phyloP scores from a whole-genome alignment of 202 grass and related monocot genomes.

The Zoysia matrella region DNA sequence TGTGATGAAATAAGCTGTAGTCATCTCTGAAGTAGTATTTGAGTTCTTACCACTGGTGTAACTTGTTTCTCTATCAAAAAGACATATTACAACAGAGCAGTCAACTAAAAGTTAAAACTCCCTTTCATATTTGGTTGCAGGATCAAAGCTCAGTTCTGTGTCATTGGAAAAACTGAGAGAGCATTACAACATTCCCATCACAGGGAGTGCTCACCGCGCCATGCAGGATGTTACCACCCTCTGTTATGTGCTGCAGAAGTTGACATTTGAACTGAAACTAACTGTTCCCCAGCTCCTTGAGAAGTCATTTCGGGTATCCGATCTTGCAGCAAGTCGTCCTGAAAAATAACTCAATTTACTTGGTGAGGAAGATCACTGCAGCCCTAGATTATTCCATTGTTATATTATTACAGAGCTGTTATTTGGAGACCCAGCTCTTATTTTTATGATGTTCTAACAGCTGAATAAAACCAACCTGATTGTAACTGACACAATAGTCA shows the following conservation, averaged over 20 bases:
- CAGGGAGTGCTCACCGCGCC: conserved; percentile 69
- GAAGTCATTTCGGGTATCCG: conserved; percentile 60
- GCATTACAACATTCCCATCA: conserved; percentile 61
- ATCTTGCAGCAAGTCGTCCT: conserved; percentile 36
- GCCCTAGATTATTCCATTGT: conserved; percentile 28
- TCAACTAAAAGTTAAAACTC: no score
- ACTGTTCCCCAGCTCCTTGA: conserved; percentile 69
- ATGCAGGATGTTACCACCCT: conserved; percentile 80
- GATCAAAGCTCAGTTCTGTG: conserved; percentile 53
- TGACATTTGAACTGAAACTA: conserved; percentile 76
- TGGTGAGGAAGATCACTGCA: conserved; percentile 18
- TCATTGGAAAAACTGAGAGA: conserved; percentile 60
- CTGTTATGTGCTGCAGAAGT: conserved; percentile 73
- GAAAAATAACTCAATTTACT: conserved; percentile 35
- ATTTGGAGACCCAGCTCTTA: conserved; percentile 40
- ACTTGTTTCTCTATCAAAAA: no score
- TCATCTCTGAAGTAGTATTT: no score
- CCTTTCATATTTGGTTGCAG: conserved; percentile 29
- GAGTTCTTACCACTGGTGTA: no score
- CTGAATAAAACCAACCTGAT: conserved; percentile 19
- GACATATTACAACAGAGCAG: no score
- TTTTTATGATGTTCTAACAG: conserved; percentile 39
- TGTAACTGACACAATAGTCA: background rate
- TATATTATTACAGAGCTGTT: conserved; percentile 39
- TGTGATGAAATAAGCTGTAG: no score